A percentile compares a stretch with the other conserved stretches of the same genome.
phyloP scores from a whole-genome alignment of 2,329 filamentous ascomycete genomes.

The Xylariomycetidae sp. region DNA sequence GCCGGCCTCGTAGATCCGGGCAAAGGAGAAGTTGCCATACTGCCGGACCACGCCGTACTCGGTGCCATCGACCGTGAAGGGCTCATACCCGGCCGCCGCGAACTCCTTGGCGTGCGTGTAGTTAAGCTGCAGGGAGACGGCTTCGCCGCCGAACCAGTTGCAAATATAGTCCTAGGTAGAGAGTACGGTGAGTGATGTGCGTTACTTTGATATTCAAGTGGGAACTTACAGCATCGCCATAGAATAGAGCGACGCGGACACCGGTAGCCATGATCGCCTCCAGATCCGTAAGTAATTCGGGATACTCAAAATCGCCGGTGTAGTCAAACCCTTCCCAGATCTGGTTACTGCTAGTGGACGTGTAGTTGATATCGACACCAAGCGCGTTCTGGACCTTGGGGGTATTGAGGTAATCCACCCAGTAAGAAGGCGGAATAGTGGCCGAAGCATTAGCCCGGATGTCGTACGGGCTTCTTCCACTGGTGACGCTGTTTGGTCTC shows the following conservation, averaged over 20 bases:
- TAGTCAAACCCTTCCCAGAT: constrained; percentile 41
- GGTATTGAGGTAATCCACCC: constrained; percentile 59
- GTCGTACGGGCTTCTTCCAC: constrained; percentile 54
- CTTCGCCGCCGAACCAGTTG: constrained; percentile 71
- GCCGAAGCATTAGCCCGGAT: constrained; percentile 52
- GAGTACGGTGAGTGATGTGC: no score
- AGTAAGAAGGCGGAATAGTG: constrained; percentile 53
- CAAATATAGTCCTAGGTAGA: constrained; percentile 50
- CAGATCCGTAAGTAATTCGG: constrained; percentile 52
- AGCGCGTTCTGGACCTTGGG: constrained; percentile 46
- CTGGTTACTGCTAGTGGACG: constrained; percentile 37
- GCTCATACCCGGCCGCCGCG: constrained; percentile 61
- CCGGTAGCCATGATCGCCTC: constrained; percentile 55
- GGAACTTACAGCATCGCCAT: constrained; percentile 44
- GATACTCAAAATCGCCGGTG: constrained; percentile 58
- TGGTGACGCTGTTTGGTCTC: constrained; percentile 22
- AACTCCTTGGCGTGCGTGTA: constrained; percentile 51
- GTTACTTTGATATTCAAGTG: not conserved
- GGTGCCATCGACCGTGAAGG: constrained; percentile 61
- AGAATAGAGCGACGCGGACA: constrained; percentile 65
- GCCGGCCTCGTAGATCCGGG: constrained; percentile 59
- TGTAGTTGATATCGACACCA: constrained; percentile 47
- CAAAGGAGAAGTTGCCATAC: constrained; percentile 64
- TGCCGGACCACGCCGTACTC: constrained; percentile 69
- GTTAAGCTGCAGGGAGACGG: constrained; percentile 58